These are phyloP conservation scores for Aegilops umbellulata DNA, from an alignment of 176 grass and related monocot genomes.

Conservation along the genomic window DNA sequence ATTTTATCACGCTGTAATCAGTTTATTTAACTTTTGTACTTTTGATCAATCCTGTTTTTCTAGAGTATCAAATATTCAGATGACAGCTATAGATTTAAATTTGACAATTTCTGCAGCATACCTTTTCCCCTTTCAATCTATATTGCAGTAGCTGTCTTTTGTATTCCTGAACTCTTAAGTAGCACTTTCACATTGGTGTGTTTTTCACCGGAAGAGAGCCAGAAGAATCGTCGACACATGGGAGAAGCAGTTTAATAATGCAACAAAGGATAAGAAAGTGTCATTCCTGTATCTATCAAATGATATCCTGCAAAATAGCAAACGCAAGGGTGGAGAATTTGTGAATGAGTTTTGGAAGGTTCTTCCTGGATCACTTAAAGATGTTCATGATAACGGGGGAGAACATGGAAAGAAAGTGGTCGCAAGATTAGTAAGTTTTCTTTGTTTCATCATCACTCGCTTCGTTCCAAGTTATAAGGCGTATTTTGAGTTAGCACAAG, in stretches of 20 bases:
- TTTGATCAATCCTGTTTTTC: not conserved
- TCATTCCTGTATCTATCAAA: conserved; percentile 90
- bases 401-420: conserved; percentile 86
- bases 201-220: conserved; percentile 91
- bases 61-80: not conserved
- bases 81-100: not conserved
- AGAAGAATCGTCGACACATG: conserved; percentile 87
- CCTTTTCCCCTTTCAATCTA: conserved; percentile 6
- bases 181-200: conserved; percentile 96
- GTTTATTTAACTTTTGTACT: conserved; percentile 3
- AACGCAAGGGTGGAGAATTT: conserved; percentile 86
- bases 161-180: conserved; percentile 61
- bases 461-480: not conserved
- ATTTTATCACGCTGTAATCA: not conserved
- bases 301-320: conserved; percentile 98
- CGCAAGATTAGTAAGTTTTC: conserved; percentile 74
- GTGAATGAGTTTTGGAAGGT: conserved; percentile 99
- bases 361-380: conserved; percentile 73
- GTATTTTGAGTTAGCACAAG: not conserved
- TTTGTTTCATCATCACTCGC: conserved; percentile 11
- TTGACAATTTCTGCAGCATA: conserved; percentile 8
- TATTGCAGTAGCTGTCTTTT: conserved; percentile 14
- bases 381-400: conserved; percentile 70
- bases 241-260: conserved; percentile 80
- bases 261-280: conserved; percentile 72